Conservation (phyloP, 805 yeast genomes). For the Metschnikowia drakensbergensis region DNA sequence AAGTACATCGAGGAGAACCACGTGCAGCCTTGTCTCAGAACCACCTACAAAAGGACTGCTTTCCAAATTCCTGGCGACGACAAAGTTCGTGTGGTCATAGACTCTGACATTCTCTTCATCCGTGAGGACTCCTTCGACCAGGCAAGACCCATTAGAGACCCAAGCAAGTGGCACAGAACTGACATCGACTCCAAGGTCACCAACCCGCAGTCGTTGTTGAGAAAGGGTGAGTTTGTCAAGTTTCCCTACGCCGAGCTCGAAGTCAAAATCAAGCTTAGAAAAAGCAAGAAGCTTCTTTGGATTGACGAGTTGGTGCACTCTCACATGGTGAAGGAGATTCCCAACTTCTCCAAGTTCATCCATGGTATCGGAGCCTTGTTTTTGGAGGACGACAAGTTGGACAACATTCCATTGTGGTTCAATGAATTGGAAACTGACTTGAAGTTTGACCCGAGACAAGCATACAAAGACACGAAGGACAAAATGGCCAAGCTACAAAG, state of each 20-base stretch:
- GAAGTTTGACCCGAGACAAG: constrained; percentile 73
- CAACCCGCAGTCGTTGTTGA: constrained; percentile 65
- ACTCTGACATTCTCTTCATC: constrained; percentile 80
- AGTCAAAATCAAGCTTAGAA: constrained; percentile 58
- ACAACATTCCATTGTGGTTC: constrained; percentile 90
- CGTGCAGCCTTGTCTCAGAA: constrained; percentile 81
- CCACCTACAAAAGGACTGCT: constrained; percentile 87
- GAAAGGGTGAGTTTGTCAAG: constrained; percentile 80
- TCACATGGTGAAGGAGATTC: constrained; percentile 88
- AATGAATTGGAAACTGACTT: constrained; percentile 67
- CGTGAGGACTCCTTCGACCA: constrained; percentile 88
- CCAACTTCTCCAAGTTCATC: constrained; percentile 86
- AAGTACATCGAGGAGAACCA: constrained; percentile 58
- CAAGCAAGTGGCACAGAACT: constrained; percentile 83
- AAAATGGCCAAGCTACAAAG: constrained; percentile 47
- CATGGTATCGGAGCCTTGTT: constrained; percentile 89
- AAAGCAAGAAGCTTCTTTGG: constrained; percentile 62
- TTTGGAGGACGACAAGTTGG: constrained; percentile 86
- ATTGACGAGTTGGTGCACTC: constrained; percentile 72
- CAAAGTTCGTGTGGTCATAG: constrained; percentile 83
- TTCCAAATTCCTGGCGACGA: constrained; percentile 98
- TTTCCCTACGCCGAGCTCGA: constrained; percentile 90
- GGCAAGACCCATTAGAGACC: constrained; percentile 85
- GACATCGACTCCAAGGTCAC: constrained; percentile 79
- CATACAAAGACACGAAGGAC: constrained; percentile 61